Percentiles rank a stretch among this genome's conserved stretches.
These are phyloP conservation scores for Deinandra increscens DNA, from an alignment of 129 eudicot species.

Conservation along the genomic window DNA sequence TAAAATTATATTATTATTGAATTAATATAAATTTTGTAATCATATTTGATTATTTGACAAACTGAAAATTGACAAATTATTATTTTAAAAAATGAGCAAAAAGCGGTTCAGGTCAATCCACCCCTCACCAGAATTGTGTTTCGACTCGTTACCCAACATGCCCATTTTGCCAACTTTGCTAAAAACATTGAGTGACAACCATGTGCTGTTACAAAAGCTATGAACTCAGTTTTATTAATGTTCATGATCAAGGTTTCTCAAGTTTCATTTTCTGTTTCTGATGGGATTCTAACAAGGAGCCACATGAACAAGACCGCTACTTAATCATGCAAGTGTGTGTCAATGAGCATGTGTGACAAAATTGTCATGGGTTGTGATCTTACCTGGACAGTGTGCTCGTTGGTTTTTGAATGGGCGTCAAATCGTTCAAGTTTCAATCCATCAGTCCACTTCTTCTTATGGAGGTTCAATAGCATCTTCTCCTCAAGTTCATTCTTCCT, in stretches of 20 bases:
- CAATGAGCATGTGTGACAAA: not conserved
- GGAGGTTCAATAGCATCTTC: slow-evolving; percentile 88
- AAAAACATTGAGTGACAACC: not conserved
- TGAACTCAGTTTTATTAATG: not conserved
- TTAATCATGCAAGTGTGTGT: not conserved
- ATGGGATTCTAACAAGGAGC: not conserved
- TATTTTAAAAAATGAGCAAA: not conserved
- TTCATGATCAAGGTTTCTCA: not conserved
- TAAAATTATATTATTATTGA: not conserved
- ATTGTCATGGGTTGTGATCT: not conserved
- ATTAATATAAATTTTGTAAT: not conserved
- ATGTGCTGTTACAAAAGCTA: not conserved
- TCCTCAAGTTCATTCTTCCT: slow-evolving; percentile 94
- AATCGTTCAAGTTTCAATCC: slow-evolving; percentile 84
- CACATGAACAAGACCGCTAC: not conserved
- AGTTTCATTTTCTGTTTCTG: not conserved
- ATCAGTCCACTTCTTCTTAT: slow-evolving; percentile 96
- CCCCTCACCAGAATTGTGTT: not conserved
- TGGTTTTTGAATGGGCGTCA: slow-evolving; percentile 85
- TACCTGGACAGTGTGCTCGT: slow-evolving; percentile 91
- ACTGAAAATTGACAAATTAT: not conserved
- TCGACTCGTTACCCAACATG: not conserved
- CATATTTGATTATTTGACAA: not conserved
- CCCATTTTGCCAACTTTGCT: not conserved
- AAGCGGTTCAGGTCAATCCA: not conserved